These are phyloP conservation scores for Piedraia hortae DNA, from an alignment of 2,329 filamentous ascomycete genomes.

Conservation along the genomic window DNA sequence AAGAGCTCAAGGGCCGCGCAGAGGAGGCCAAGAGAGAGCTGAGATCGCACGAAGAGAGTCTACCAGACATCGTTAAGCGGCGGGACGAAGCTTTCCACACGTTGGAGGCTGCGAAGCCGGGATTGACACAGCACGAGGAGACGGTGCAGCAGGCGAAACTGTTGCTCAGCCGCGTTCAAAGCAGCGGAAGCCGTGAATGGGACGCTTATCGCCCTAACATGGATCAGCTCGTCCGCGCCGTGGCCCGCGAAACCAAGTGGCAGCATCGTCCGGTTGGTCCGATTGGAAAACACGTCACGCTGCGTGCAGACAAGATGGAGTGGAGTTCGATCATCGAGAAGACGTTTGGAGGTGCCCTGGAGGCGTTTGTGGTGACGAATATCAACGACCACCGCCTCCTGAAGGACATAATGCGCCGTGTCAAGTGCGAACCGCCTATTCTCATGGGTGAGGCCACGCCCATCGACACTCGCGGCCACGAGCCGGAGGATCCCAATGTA, in stretches of 20 bases:
- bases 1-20: conserved; percentile 18
- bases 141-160: conserved; percentile 19
- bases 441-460: conserved; percentile 31
- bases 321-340: conserved; percentile 69
- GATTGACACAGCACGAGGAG: conserved; percentile 8
- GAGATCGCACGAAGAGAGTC: conserved; percentile 13
- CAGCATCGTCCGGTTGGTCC: conserved; percentile 52
- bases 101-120: conserved; percentile 2
- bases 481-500: conserved; percentile 33
- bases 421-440: conserved; percentile 25
- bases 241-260: conserved; percentile 43
- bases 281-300: conserved; percentile 47
- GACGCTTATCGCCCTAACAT: conserved; percentile 36
- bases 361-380: conserved; percentile 55
- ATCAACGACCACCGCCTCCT: conserved; percentile 50
- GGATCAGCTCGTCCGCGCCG: conserved; percentile 34
- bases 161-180: conserved; percentile 24
- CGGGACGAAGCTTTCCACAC: conserved; percentile 5
- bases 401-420: conserved; percentile 32
- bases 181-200: conserved; percentile 30
- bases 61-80: conserved; percentile 12
- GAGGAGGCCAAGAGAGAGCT: conserved; percentile 17
- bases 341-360: conserved; percentile 39
- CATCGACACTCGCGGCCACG: conserved; percentile 34
- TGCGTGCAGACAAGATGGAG: conserved; percentile 37